Conservation (phyloP, 2,329 filamentous ascomycete genomes). For the Phoma sp. region DNA sequence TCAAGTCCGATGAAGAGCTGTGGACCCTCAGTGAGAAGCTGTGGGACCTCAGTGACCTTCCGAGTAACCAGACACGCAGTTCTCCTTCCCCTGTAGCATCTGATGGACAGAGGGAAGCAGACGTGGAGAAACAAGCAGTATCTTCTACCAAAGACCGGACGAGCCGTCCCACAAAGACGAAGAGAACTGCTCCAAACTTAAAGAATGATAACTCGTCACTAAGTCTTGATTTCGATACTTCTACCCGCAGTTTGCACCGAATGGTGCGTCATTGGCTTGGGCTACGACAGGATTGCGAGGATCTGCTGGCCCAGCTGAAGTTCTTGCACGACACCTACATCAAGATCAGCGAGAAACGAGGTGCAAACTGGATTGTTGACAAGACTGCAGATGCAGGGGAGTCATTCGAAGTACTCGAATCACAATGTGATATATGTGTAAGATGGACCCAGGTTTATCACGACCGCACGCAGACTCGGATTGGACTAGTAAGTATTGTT, state of each 20-base stretch:
- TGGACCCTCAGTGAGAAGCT: no score
- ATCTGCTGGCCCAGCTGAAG: constrained; percentile 23
- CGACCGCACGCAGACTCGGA: constrained; percentile 30
- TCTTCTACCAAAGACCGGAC: no score
- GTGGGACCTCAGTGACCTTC: no score
- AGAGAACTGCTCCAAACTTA: no score
- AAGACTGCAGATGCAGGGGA: constrained; percentile 18
- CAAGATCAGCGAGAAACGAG: background rate
- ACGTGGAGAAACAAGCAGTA: no score
- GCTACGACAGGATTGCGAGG: constrained; percentile 28
- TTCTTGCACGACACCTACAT: constrained; percentile 26
- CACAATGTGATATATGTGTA: constrained; percentile 26
- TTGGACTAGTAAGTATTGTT: constrained; percentile 29
- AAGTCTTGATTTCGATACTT: constrained; percentile 19
- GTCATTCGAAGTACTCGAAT: constrained; percentile 26
- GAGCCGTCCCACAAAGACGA: no score
- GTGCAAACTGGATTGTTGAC: constrained; percentile 22
- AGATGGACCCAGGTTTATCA: constrained; percentile 30
- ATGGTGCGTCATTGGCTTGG: constrained; percentile 31
- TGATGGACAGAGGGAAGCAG: no score
- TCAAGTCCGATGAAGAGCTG: no score
- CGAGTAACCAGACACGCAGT: no score
- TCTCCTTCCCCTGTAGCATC: no score
- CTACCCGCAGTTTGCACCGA: constrained; percentile 26
- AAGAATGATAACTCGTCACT: no score